Base-by-base conservation (phyloP, 495 filamentous ascomycete species). In the Xylaria sp. region DNA sequence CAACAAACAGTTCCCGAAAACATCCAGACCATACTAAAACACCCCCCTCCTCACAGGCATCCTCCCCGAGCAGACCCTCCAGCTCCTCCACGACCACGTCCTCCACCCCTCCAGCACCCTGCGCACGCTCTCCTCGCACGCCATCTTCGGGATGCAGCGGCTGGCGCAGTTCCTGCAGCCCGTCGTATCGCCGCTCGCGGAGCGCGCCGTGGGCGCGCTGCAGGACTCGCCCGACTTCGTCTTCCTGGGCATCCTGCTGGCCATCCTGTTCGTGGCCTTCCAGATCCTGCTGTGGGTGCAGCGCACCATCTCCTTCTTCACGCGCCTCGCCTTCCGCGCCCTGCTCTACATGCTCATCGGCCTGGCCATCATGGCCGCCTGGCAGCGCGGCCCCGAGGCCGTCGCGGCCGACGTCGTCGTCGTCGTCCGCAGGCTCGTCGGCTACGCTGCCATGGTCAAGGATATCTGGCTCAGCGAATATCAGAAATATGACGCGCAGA, bases 221-320 rank as follows among this genome's bases (percentile, higher is more conserved):
- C 73, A 78, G 58, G 76, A 73, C 72, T 82, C 84, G 74, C 89
- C 87, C 6, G 90, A 93, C 81, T 76, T 93, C 61, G 88, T 90
- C 21, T 80, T 92, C 67, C 75, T 90, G 6, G 77, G 87, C 44
- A 80, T 92, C 17, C 73, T 88, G 1, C 67, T 90, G 19, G 73
- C 72, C 50, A 71, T 88, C 53, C 74, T 94, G 41, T 76, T 93
- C 70, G 61, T 93, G 59, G 87, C 87, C 21, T 79, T 95, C 70
- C 87, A 90, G 76, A 74, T 94, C 65, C 80, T 96, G n/a, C 81
- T 89, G 75, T 89, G 90, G 77, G 79, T 91, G 33, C 88, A 88
- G 59, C 85, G 91, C 44, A 79, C 92, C 3, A 80, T 97, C 65
- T 83, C 93, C 76, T 95, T 88, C 78, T 93, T 93, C 89, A 85